Base-by-base conservation (phyloP, 1,284 basidiomycete genomes). In the Fomes fomentarius region DNA sequence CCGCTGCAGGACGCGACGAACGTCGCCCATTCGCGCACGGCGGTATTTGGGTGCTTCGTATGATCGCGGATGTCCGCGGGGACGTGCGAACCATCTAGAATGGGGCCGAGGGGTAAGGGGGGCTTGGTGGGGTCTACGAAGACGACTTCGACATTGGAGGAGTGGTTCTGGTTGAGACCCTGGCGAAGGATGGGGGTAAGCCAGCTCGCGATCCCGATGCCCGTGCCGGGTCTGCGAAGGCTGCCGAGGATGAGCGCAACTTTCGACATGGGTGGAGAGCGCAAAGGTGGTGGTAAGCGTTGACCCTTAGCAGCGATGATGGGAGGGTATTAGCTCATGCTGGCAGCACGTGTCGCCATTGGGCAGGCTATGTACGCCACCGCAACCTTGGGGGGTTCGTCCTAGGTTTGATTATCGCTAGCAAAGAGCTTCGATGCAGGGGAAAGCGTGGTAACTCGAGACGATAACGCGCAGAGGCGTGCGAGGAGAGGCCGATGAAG, bases 161-260 rank as follows among this genome's bases (percentile, higher is more conserved):
- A 15, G 28, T 6, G 28, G 12, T 54, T 17, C 19, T 50, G 38
- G 54, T 65, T 62, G 52, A 68, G 51, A 15, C 52, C 62, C 11
- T 58, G 28, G 28, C 65, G 50, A 41, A 67, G 54, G 52, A 67
- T 39, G 15, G 61, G 45, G 11, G 60, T 52, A 31, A 67, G 52
- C 69, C 69, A 70, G 33, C 58, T 54, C 10, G 66, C 67, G 44
- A 70, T 50, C 11, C 69, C 66, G 41, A 63, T 50, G 11, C 60
- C 66, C 45, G 67, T 68, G 4, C 66, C 66, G 19, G 61, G 59
- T 7, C 54, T 47, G 51, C 69, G 64, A 8, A 65, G 57, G 55
- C 67, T 70, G 26, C 66, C 69, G 24, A 68, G 49, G 49, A 70
- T 55, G 30, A 70, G 52, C 10, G 59, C 68, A 44, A 70, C 59